Base-by-base conservation (phyloP, 176 grass and related monocot genomes). In the Phragmites australis region DNA sequence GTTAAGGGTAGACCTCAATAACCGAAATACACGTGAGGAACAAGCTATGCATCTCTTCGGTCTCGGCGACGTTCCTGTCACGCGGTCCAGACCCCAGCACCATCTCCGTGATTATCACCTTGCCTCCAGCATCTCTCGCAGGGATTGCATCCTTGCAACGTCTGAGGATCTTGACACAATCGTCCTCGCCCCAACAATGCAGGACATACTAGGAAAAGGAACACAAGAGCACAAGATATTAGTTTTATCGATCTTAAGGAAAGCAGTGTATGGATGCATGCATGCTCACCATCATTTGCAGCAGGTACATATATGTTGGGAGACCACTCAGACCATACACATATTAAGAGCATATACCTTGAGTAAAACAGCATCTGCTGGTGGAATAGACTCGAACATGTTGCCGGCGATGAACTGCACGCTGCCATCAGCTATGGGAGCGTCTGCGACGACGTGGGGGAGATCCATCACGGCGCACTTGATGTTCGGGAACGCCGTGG, bases 401-500 rank as follows among this genome's bases (percentile, higher is more conserved):
- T 63, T 22, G 15, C 59, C 60, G 60, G 60, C 60, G 31, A 64
- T 12, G 15, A 64, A 32, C 44, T 49, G 6, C 68, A 70, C 11
- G 1, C 18, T 47, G 13, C 46, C 68, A 4, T 13, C 42, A 19
- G 25, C 2, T 2, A 2, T 6, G 2, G 25, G 44, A 0, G 68
- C 68, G 2, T 70, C 25, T 6, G 25, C 15, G 45, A 70, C 8
- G 14, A 70, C 44, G 68, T 70, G 68, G 6, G 44, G 44, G 2
- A 64, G 60, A 19, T 64, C 60, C 60, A 64, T 34, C 30, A 64
- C 15, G 30, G 60, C 39, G 30, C 68, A 70, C 68, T 30, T 70
- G 44, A 70, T 21, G 25, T 18, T 2, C 26, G 68, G 68, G 68
- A 70, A 70, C 21, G 44, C 25, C 3, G 22, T 0, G 15, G 23